Evolutionary conservation across 2,329 filamentous ascomycete species (phyloP), one percentile per base, ranked within the genome.

Genomic region (Pseudonectria foliicola): DNA sequence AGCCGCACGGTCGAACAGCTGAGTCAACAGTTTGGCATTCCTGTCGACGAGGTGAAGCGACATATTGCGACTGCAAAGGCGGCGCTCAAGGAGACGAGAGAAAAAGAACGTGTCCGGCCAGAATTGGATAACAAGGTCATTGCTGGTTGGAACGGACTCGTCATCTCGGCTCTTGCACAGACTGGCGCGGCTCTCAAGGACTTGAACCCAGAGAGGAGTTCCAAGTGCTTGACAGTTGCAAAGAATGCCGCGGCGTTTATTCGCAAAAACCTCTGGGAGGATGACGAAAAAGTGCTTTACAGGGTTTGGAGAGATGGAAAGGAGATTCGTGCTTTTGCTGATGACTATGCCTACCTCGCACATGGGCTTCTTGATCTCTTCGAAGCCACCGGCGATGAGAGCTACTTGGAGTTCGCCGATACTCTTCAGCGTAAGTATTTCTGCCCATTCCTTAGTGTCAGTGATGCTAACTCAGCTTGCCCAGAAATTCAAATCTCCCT

Each of bases 271-370:
- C 70, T 96, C 2, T 95, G 85, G 69, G 77, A 90, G 43, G 56
- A 68, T 7, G 48, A 66, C 1, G 70, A 68, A 1, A 73, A 75
- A 30, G 72, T 74, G 4, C 64, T 96, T 12, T 85, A 81, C 54
- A 75, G 89, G 32, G 77, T 90, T 27, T 93, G 82, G 61, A 77
- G 78, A 21, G 75, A 80, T 41, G 71, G 76, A 44, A 66, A 77
- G 7, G 79, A 81, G 18, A 69, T 77, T 13, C 69, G 71, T 26
- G 89, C 77, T 0, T 94, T 96, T 59, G 86, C 90, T 1, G 92
- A 96, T 50, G 92, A 98, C 62, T 96, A 96, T 55, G 87, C 90
- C 3, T 95, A 90, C 58, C 59, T 96, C 27, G 84, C 88, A 32
- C 77, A 82, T 32, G 90, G 88, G 1, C 68, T 95, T 2, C 66